These are phyloP conservation scores for Cercis canadensis DNA, from an alignment of 306 rosid species.

Conservation along the genomic window DNA sequence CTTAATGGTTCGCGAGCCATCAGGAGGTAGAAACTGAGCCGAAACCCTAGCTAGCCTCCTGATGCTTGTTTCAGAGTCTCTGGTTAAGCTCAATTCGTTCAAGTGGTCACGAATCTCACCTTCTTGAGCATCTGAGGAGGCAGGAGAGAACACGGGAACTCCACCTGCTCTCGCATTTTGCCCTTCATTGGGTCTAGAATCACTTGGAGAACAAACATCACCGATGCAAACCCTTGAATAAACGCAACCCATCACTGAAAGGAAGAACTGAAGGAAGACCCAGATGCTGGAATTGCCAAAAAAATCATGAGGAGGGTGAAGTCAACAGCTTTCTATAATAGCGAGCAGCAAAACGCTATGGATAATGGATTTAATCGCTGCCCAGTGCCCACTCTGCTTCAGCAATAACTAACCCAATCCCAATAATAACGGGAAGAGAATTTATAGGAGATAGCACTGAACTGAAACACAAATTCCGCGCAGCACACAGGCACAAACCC, in stretches of 20 bases:
- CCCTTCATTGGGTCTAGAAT: constrained; percentile 49
- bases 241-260: constrained; percentile 80
- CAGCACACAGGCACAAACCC: constrained; percentile 12
- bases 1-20: constrained; percentile 73
- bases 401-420: neutral
- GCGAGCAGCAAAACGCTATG: neutral
- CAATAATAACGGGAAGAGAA: neutral
- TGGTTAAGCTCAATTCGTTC: constrained; percentile 48
- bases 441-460: neutral
- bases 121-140: constrained; percentile 49
- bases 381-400: constrained; percentile 7
- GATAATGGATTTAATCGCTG: constrained; percentile 15
- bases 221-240: constrained; percentile 89
- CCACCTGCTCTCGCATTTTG: constrained; percentile 51
- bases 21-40: constrained; percentile 88
- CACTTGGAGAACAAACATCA: constrained; percentile 55
- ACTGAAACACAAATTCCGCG: neutral
- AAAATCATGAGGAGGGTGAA: constrained; percentile 49
- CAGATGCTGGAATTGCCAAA: constrained; percentile 46
- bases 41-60: constrained; percentile 92
- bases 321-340: neutral
- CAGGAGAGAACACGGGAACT: constrained; percentile 47
- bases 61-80: constrained; percentile 83
- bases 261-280: constrained; percentile 21
- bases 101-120: constrained; percentile 58